phyloP scores from a whole-genome alignment of 129 eudicot species.

The Centella asiatica region DNA sequence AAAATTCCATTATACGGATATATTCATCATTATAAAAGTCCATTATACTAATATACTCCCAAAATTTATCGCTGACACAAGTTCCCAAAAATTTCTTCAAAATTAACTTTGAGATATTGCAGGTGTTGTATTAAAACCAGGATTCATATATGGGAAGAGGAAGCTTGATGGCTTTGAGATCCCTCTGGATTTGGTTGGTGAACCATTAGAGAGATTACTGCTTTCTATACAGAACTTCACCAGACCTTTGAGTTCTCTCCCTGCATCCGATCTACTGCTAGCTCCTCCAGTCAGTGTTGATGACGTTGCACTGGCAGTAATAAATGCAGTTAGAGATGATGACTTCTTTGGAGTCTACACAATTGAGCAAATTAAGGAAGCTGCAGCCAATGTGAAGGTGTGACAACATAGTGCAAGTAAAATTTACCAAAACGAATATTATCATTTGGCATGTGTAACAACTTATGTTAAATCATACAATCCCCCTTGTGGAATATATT shows the following conservation, averaged over 20 bases:
- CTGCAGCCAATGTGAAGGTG: slow-evolving; percentile 68
- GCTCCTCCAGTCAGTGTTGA: slow-evolving; percentile 92
- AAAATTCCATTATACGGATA: background rate
- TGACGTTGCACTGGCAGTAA: slow-evolving; percentile 73
- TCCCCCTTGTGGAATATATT: background rate
- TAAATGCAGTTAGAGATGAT: slow-evolving; percentile 74
- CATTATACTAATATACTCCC: background rate
- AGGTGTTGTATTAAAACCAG: slow-evolving; percentile 95
- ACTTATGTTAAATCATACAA: background rate
- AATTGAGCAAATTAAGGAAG: slow-evolving; percentile 78
- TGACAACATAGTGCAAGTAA: slow-evolving; percentile 10
- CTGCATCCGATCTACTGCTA: slow-evolving; percentile 75
- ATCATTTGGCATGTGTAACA: background rate
- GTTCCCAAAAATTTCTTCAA: background rate
- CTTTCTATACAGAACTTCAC: slow-evolving; percentile 58
- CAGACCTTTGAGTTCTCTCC: slow-evolving; percentile 65
- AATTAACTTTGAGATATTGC: slow-evolving; percentile 12
- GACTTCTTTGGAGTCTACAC: slow-evolving; percentile 87
- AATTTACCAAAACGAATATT: background rate
- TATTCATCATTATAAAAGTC: background rate
- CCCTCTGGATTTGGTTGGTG: slow-evolving; percentile 79
- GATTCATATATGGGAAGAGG: slow-evolving; percentile 90
- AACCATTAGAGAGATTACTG: slow-evolving; percentile 70
- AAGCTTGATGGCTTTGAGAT: slow-evolving; percentile 82
- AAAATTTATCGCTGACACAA: background rate